phyloP scores from a whole-genome alignment of 192 early-diverging fungal genomes.

The Backusella liffmaniae region DNA sequence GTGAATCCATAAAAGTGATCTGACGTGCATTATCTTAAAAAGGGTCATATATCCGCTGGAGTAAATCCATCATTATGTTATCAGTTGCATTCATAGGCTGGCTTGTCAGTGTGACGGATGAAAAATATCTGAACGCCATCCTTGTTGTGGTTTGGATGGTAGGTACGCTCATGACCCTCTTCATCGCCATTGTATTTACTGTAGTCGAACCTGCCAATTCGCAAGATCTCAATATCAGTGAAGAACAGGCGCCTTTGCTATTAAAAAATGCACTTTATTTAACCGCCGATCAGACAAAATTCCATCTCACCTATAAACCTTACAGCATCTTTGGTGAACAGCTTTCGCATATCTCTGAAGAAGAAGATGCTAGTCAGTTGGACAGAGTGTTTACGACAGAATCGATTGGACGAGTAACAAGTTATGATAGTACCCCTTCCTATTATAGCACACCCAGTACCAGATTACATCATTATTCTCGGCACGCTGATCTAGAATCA shows the following conservation, averaged over 20 bases:
- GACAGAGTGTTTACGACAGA: constrained; percentile 14
- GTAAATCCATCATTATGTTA: background rate
- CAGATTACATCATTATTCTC: constrained; percentile 7
- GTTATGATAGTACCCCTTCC: constrained; percentile 8
- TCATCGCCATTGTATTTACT: background rate
- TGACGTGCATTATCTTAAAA: constrained; percentile 15
- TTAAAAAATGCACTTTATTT: constrained; percentile 17
- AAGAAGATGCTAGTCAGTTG: constrained; percentile 23
- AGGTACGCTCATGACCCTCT: background rate
- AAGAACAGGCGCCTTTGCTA: constrained; percentile 17
- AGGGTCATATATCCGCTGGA: constrained; percentile 11
- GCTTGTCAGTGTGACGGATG: constrained; percentile 1
- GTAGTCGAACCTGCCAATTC: constrained; percentile 5
- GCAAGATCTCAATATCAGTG: constrained; percentile 6
- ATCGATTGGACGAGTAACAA: background rate
- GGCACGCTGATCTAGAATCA: background rate
- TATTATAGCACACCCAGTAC: background rate
- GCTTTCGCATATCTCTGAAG: constrained; percentile 29
- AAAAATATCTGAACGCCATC: background rate
- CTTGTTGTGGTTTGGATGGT: background rate
- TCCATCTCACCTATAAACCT: constrained; percentile 16
- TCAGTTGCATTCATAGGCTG: background rate
- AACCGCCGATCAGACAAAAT: constrained; percentile 4
- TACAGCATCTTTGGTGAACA: constrained; percentile 33
- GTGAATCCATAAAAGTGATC: background rate